Evolutionary conservation across 106 monocot species (phyloP).

Genomic region (Dendrobium nobile): DNA sequence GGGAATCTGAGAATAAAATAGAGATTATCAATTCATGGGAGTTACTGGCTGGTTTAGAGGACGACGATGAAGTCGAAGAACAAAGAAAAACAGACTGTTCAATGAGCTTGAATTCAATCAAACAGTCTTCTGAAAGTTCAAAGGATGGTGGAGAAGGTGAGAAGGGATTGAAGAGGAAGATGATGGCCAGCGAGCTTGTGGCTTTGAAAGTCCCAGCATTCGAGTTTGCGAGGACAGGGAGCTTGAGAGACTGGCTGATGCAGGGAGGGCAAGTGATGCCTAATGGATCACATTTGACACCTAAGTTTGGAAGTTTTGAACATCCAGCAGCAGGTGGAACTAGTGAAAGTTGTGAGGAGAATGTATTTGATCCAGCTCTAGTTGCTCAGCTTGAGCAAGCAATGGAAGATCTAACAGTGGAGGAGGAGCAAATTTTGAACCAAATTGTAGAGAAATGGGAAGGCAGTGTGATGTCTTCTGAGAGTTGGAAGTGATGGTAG

Average conservation of each 20-base stretch:
- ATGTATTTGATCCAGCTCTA: neutral
- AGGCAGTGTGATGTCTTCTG: neutral
- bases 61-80: neutral
- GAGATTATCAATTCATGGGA: constrained; percentile 65
- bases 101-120: neutral
- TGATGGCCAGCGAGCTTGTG: constrained; percentile 3
- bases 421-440: constrained; percentile 2
- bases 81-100: neutral
- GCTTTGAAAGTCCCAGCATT: neutral
- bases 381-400: constrained; percentile 3
- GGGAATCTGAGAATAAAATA: constrained; percentile 16
- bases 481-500: neutral
- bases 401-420: constrained; percentile 1
- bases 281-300: neutral
- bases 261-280: constrained; percentile 1
- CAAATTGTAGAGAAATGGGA: constrained; percentile 6
- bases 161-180: neutral
- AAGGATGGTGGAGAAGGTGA: neutral
- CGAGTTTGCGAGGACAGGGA: constrained; percentile 1
- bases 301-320: neutral
- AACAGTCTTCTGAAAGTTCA: neutral
- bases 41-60: constrained; percentile 34
- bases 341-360: neutral
- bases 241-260: constrained; percentile 12
- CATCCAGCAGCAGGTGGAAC: neutral